Evolutionary conservation across 805 yeast species (phyloP), one percentile per base, ranked within the genome.

Genomic region (Wickerhamiella australiensis): DNA sequence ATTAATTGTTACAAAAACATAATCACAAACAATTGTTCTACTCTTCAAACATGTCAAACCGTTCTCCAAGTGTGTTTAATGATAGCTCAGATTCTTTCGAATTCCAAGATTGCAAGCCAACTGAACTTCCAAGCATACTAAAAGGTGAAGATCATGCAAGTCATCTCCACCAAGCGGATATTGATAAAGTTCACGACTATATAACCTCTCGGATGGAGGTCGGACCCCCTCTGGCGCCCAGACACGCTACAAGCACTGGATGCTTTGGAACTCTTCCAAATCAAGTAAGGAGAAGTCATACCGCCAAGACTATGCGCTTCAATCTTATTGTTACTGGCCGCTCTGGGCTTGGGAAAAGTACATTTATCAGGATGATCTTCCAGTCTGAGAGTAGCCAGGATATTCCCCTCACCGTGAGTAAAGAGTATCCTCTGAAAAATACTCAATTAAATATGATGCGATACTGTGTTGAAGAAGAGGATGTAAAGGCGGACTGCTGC

Each of bases 311-410:
- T 80, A 69, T 78, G 47, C 72, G 72, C 49, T 77, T 83, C 62
- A 77, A 84, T 15, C 62, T 83, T 47, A 74, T 84, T 76, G 76
- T 82, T 9, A 76, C 75, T 33, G 96, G 96, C 58, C 96, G 87
- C 65, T 78, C 88, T 45, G 95, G 96, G 5, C 69, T 86, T 47
- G 96, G 96, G 53, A 85, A 87, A 65, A 81, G 94, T n/a, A 87
- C 96, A 0, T 86, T 86, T 57, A 72, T 87, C 64, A 85, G 85
- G 67, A 85, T 95, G 1, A 66, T 87, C 51, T 85, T 88, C 66
- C 29, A 46, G 8, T 13, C 31, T n/a, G 18, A 12, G n/a, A 35
- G 44, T 15, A 12, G 33, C 20, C 33, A 17, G 23, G 15, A 22
- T 4, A n/a, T 20, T 18, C 13, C 5, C 15, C 12, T 22, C 12